These are phyloP conservation scores for Buddleja alternifolia DNA, from an alignment of 257 asterid genomes.

Conservation along the genomic window DNA sequence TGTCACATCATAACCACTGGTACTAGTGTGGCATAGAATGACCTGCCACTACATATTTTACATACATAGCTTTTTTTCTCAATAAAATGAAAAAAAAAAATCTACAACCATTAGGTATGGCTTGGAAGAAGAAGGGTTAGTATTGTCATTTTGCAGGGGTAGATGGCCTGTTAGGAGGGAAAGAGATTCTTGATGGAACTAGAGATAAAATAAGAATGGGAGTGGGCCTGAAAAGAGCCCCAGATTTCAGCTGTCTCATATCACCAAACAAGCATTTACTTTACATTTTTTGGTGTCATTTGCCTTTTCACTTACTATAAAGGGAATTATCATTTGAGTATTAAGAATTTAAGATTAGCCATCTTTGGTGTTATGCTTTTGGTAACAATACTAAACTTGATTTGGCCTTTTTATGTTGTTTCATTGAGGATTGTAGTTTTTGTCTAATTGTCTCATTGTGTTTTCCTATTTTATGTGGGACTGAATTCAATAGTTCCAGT, in stretches of 20 bases:
- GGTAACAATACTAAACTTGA: not conserved
- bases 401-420: constrained; percentile 17
- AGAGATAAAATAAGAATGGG: not conserved
- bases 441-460: not conserved
- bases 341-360: not conserved
- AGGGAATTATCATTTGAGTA: not conserved
- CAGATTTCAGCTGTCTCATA: constrained; percentile 35
- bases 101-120: too few relatives aligned
- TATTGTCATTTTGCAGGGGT: not conserved
- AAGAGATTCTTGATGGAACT: constrained; percentile 45
- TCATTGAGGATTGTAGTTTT: constrained; percentile 1
- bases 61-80: too few relatives aligned
- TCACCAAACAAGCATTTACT: constrained; percentile 37
- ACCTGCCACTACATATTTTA: too few relatives aligned
- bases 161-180: constrained; percentile 28
- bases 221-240: constrained; percentile 33
- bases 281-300: constrained; percentile 19
- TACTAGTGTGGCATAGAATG: too few relatives aligned
- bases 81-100: too few relatives aligned
- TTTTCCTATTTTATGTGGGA: not conserved
- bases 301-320: constrained; percentile 23
- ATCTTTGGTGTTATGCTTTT: not conserved
- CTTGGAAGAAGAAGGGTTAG: not conserved
- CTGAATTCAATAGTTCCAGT: too few relatives aligned
- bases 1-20: too few relatives aligned